Base-by-base conservation (phyloP, 164 flowering plant species). In the Stephania cephalantha region DNA sequence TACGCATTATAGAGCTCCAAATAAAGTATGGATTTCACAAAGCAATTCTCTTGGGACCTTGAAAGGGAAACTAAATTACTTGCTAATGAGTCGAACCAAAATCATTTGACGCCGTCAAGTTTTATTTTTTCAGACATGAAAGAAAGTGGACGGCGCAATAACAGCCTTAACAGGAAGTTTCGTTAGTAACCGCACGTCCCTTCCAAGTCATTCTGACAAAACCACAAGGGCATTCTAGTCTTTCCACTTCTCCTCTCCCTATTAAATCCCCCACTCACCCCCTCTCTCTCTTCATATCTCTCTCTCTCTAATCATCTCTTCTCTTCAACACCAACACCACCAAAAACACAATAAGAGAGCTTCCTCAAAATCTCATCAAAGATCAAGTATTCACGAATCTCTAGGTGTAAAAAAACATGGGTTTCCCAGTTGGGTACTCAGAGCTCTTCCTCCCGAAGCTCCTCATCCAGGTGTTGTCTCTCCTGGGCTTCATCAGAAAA, bases 361-460 rank as follows among this genome's bases (percentile, higher is more conserved):
- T 25, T 50, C 55, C 55, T 31, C 46, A 1, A 18, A 63, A 42
- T 9, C 70, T 22, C 25, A 17, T 35, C 30, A 22, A 22, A 35
- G 42, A 35, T 35, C 42, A 35, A 35, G 42, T 35, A 35, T 35
- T 35, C 42, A 1, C 25, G 71, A 9, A 12, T 9, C 58, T 72
- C 75, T 11, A 35, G 42, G 42, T 35, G n/a, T 50, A 68, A 22
- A 22, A 25, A 18, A 64, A 53, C 50, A 92, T 95, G 97, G 98
- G 98, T 1, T 95, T 95, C 77, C 97, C 97, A 20, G 90, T 90
- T 2, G 97, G 93, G 0, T 91, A 91, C 86, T 83, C 95, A 1
- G 95, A 92, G 74, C 83, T 90, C 7, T 84, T 87, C 79, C 73
- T 92, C n/a, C 97, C 95, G 2, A 89, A 86, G 45, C 80, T 90